A percentile compares a stretch with the other conserved stretches of the same genome.
phyloP scores from a whole-genome alignment of 371 early-diverging fungal species.

The Astathelohania contejeani region DNA sequence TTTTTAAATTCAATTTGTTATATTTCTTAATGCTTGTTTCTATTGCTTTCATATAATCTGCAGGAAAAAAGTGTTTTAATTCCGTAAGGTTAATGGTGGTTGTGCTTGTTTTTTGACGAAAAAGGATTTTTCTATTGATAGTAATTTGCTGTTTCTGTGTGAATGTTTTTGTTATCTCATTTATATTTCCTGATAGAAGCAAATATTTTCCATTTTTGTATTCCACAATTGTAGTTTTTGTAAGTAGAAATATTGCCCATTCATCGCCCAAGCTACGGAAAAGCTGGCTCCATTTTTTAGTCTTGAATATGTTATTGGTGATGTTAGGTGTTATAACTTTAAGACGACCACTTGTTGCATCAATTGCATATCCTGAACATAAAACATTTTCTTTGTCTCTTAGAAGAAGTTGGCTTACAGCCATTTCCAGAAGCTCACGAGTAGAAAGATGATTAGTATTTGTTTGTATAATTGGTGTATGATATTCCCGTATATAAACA shows the following conservation, averaged over 20 bases:
- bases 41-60: too few species aligned
- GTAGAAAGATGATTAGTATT: background rate
- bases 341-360: background rate
- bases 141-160: background rate
- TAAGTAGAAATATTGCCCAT: conserved; percentile 26
- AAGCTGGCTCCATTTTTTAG: conserved; percentile 16
- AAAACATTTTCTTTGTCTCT: conserved; percentile 2
- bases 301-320: conserved; percentile 21
- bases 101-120: background rate
- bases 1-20: background rate
- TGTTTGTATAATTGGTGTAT: too few species aligned
- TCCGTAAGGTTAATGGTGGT: background rate
- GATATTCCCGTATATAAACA: too few species aligned
- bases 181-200: conserved; percentile 25
- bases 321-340: background rate
- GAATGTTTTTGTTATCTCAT: background rate
- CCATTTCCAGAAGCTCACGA: conserved; percentile 1
- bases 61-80: too few species aligned
- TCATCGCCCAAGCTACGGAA: conserved; percentile 32
- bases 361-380: conserved; percentile 2
- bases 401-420: conserved; percentile 1
- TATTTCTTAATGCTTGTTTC: background rate
- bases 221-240: conserved; percentile 24
- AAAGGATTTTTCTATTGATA: background rate
- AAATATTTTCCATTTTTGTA: conserved; percentile 3